Evolutionary conservation across 768 basidiomycete genomes (phyloP).

Genomic region (Collybia mongolica): DNA sequence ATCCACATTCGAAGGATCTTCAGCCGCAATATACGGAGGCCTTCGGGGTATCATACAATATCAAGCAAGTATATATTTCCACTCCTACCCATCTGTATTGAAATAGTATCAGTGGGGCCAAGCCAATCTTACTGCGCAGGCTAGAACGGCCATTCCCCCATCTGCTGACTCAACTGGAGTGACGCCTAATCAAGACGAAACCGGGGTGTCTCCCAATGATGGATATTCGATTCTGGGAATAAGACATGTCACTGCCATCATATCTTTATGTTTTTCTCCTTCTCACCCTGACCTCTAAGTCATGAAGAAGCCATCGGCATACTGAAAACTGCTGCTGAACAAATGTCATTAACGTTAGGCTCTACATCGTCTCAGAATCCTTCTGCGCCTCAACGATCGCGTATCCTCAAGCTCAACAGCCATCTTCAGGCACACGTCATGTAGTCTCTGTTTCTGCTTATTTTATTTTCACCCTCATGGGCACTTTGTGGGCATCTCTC

Average conservation of each 20-base stretch:
- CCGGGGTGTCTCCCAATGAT: constrained; percentile 60
- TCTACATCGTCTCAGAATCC: too few relatives aligned
- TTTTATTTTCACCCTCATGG: not conserved
- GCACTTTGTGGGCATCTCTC: too few relatives aligned
- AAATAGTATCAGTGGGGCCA: constrained; percentile 52
- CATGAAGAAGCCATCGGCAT: too few relatives aligned
- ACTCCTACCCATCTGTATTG: constrained; percentile 1
- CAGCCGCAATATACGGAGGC: constrained; percentile 34
- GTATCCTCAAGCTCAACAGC: too few relatives aligned
- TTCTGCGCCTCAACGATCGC: too few relatives aligned
- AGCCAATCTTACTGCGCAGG: constrained; percentile 40
- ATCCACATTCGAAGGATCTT: not conserved
- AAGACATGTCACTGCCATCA: constrained; percentile 27
- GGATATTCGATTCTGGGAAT: constrained; percentile 51
- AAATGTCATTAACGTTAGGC: too few relatives aligned
- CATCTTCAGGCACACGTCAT: too few relatives aligned
- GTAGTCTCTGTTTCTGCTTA: not conserved
- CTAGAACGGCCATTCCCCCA: constrained; percentile 44
- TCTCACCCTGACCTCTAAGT: too few relatives aligned
- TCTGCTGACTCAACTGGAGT: constrained; percentile 27
- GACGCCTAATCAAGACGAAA: constrained; percentile 27
- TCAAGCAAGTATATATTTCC: constrained; percentile 28
- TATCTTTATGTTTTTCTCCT: too few relatives aligned
- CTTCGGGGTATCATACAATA: constrained; percentile 45
- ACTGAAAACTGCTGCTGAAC: too few relatives aligned